Evolutionary conservation across 1,284 basidiomycete genomes (phyloP).

Genomic region (Pholiota adiposa): DNA sequence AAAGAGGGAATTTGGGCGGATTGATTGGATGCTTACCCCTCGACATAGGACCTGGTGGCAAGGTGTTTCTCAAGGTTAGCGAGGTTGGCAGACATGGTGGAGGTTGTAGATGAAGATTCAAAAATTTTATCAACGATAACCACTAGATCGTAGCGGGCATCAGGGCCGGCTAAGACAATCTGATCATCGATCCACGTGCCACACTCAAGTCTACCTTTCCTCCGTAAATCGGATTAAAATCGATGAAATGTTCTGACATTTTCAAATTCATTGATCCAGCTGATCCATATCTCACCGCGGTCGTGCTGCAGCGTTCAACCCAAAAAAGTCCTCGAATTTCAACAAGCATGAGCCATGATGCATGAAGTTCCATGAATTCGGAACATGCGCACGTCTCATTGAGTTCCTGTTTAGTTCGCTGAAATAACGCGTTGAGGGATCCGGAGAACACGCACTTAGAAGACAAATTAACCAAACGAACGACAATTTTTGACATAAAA

Average conservation of each 20-base stretch:
- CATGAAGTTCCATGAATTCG: background rate
- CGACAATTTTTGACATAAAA: background rate
- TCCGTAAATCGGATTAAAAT: background rate
- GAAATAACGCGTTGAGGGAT: background rate
- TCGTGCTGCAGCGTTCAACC: too few relatives aligned
- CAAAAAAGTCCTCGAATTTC: too few relatives aligned
- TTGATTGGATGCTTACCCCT: conserved; percentile 73
- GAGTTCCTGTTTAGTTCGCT: background rate
- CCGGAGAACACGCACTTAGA: conserved; percentile 1
- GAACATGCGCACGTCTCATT: background rate
- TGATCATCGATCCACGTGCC: conserved; percentile 27
- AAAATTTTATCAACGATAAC: conserved; percentile 16
- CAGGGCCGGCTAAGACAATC: conserved; percentile 30
- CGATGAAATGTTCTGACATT: background rate
- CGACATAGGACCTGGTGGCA: conserved; percentile 84
- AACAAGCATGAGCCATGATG: too few relatives aligned
- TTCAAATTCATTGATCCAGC: background rate
- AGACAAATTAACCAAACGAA: background rate
- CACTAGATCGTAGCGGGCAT: conserved; percentile 18
- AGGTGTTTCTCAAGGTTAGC: conserved; percentile 86
- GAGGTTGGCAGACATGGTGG: conserved; percentile 75
- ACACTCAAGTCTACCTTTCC: background rate
- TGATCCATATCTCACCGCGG: background rate
- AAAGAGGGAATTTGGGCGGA: conserved; percentile 44
- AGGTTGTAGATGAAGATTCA: conserved; percentile 26